phyloP scores from a whole-genome alignment of 495 filamentous ascomycete genomes.

The Polyplosphaeria fusca region DNA sequence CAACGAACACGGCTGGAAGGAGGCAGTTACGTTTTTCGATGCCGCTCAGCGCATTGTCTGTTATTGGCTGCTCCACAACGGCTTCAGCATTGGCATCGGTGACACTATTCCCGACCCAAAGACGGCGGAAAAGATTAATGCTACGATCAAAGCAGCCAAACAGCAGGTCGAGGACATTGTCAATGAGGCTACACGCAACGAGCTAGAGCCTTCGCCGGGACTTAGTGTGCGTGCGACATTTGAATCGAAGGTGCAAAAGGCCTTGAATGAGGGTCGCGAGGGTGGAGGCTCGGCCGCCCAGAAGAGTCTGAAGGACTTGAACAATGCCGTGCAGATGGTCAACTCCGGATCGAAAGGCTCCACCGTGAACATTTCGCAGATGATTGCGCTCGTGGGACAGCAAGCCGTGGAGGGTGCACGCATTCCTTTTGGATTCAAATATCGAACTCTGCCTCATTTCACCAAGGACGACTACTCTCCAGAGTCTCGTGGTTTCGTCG shows the following conservation, averaged over 20 bases:
- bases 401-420: constrained; percentile 98
- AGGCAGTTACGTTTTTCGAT: constrained; percentile 91
- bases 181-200: constrained; percentile 71
- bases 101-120: constrained; percentile 88
- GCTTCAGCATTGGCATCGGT: constrained; percentile 97
- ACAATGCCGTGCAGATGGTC: constrained; percentile 96
- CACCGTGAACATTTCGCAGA: constrained; percentile 98
- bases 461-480: constrained; percentile 99
- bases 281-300: constrained; percentile 88
- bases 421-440: constrained; percentile 99
- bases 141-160: constrained; percentile 75
- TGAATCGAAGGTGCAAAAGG: constrained; percentile 89
- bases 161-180: constrained; percentile 71
- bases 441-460: constrained; percentile 94
- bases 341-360: constrained; percentile 95
- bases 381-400: constrained; percentile 95
- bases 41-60: constrained; percentile 87
- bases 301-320: constrained; percentile 86
- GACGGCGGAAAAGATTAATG: constrained; percentile 79
- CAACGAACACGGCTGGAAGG: constrained; percentile 85
- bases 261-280: constrained; percentile 92
- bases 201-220: constrained; percentile 83
- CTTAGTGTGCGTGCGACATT: constrained; percentile 99
- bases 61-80: constrained; percentile 97
- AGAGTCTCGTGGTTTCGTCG: constrained; percentile 94